A percentile compares a stretch with the other conserved stretches of the same genome.
These are phyloP conservation scores for Spiromastix sp. DNA, from an alignment of 2,329 filamentous ascomycete genomes.

Conservation along the genomic window DNA sequence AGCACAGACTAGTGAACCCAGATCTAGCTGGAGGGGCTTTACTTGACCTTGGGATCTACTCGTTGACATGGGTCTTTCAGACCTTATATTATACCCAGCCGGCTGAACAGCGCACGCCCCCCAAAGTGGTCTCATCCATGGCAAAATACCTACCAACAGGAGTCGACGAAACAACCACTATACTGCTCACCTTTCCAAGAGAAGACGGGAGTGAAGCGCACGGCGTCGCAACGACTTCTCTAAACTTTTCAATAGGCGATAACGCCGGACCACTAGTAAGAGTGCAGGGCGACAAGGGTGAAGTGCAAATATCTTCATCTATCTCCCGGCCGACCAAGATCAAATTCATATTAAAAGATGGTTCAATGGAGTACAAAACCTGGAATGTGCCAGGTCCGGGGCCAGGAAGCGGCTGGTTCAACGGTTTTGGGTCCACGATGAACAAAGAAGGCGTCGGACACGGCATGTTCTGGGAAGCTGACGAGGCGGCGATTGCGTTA, in stretches of 20 bases:
- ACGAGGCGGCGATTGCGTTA: constrained; percentile 65
- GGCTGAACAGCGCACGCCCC: constrained; percentile 53
- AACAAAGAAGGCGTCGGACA: too few species aligned
- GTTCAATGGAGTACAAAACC: constrained; percentile 30
- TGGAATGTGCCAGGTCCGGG: constrained; percentile 30
- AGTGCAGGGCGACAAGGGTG: constrained; percentile 70
- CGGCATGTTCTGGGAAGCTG: constrained; percentile 88
- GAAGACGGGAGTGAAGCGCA: constrained; percentile 46
- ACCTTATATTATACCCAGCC: constrained; percentile 72
- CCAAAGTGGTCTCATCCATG: constrained; percentile 55
- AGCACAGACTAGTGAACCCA: constrained; percentile 70
- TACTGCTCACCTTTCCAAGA: constrained; percentile 65
- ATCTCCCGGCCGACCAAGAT: constrained; percentile 60
- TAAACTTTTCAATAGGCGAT: constrained; percentile 53
- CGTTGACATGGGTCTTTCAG: constrained; percentile 84
- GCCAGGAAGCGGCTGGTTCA: constrained; percentile 54
- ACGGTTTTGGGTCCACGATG: constrained; percentile 60
- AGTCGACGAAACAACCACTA: constrained; percentile 66
- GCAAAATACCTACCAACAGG: constrained; percentile 63
- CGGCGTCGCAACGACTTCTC: constrained; percentile 58
- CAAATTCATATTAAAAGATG: constrained; percentile 47
- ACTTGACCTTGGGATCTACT: constrained; percentile 72
- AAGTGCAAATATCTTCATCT: constrained; percentile 68
- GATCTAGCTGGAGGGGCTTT: constrained; percentile 74
- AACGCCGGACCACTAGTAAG: constrained; percentile 61